Percentiles rank a stretch among this genome's conserved stretches.
These are phyloP conservation scores for Boletales sp. DNA, from an alignment of 768 basidiomycete species.

Conservation along the genomic window DNA sequence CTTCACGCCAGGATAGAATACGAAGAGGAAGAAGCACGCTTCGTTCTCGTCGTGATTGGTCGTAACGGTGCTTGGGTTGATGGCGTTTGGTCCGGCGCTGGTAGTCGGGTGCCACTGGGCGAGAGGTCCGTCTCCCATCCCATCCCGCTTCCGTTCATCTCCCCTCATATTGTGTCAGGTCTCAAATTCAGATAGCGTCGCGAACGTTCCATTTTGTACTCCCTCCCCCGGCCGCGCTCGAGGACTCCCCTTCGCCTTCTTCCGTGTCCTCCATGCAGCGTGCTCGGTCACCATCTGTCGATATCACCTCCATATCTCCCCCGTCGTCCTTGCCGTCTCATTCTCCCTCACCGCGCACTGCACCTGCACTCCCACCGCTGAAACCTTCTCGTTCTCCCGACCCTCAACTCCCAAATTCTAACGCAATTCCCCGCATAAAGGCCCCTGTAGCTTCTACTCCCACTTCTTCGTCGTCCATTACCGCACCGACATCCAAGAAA, in stretches of 20 bases:
- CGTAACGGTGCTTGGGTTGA: slow-evolving; percentile 98
- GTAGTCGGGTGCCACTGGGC: slow-evolving; percentile 78
- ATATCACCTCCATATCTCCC: slow-evolving; percentile 78
- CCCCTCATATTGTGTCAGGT: slow-evolving; percentile 45
- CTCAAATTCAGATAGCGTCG: slow-evolving; percentile 95
- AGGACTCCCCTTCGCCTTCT: slow-evolving; percentile 78
- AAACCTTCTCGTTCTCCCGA: slow-evolving; percentile 47
- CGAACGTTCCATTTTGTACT: slow-evolving; percentile 96
- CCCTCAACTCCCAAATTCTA: slow-evolving; percentile 60
- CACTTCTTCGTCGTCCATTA: slow-evolving; percentile 3
- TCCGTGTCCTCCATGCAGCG: slow-evolving; percentile 67
- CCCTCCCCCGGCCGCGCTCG: slow-evolving; percentile 78
- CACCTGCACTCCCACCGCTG: slow-evolving; percentile 39
- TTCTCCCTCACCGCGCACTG: slow-evolving; percentile 60
- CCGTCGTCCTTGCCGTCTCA: slow-evolving; percentile 77
- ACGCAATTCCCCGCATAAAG: slow-evolving; percentile 46
- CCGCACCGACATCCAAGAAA: slow-evolving; percentile 49
- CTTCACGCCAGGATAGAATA: slow-evolving; percentile 95
- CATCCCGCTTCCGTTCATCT: background rate
- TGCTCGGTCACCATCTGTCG: slow-evolving; percentile 75
- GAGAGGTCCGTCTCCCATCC: slow-evolving; percentile 57
- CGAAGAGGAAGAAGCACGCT: slow-evolving; percentile 84
- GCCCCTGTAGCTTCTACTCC: slow-evolving; percentile 29
- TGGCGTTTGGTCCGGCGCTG: slow-evolving; percentile 90
- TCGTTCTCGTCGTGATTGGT: slow-evolving; percentile 88